phyloP scores from a whole-genome alignment of 2,329 filamentous ascomycete genomes.

The Thelonectria discophora region DNA sequence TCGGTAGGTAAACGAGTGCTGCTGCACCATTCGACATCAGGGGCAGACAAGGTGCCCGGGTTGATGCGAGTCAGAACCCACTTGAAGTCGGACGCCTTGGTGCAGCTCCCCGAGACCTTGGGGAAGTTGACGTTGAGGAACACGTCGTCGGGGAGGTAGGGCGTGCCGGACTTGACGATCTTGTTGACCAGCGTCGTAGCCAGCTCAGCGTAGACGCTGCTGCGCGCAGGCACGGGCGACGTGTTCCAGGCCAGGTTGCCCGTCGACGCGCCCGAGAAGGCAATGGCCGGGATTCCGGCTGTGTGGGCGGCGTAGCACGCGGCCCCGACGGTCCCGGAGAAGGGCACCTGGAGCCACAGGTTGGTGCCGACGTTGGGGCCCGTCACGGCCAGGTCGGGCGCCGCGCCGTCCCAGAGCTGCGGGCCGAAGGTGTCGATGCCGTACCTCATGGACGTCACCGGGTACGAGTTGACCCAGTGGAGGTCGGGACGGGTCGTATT shows the following conservation, averaged over 20 bases:
- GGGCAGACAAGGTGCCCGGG: conserved; percentile 58
- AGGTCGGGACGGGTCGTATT: conserved; percentile 60
- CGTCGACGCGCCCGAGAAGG: conserved; percentile 67
- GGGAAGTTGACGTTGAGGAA: conserved; percentile 78
- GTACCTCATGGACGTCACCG: conserved; percentile 70
- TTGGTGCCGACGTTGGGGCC: conserved; percentile 71
- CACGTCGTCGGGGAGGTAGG: conserved; percentile 68
- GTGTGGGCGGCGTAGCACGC: conserved; percentile 65
- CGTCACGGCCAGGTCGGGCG: conserved; percentile 70
- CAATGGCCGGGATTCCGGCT: conserved; percentile 70
- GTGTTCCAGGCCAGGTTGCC: conserved; percentile 63
- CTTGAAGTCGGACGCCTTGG: conserved; percentile 61
- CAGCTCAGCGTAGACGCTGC: conserved; percentile 70
- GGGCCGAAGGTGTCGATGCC: conserved; percentile 67
- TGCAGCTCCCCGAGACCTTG: conserved; percentile 60
- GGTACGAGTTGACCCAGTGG: conserved; percentile 78
- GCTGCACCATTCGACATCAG: conserved; percentile 68
- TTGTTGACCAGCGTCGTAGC: conserved; percentile 65
- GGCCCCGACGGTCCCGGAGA: conserved; percentile 75
- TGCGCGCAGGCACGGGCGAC: conserved; percentile 60
- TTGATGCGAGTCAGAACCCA: conserved; percentile 73
- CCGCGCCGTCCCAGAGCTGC: conserved; percentile 59
- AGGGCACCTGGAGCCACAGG: conserved; percentile 61
- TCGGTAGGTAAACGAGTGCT: conserved; percentile 66
- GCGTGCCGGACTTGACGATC: conserved; percentile 64